These are phyloP conservation scores for Aquanectria penicillioides DNA, from an alignment of 2,329 filamentous ascomycete genomes.

Conservation along the genomic window DNA sequence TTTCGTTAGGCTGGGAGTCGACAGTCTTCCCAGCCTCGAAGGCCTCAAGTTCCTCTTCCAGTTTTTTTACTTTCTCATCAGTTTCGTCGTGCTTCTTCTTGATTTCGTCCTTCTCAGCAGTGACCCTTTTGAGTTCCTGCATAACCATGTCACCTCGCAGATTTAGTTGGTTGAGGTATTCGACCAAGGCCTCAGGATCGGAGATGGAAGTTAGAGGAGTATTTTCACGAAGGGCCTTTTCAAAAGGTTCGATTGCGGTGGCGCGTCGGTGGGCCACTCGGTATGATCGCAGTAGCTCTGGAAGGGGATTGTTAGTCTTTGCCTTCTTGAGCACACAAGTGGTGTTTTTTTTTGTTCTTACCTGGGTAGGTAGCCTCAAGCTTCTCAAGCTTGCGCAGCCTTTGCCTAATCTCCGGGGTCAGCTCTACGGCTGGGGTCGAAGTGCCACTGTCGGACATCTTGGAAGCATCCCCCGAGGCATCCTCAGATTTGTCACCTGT, in stretches of 20 bases:
- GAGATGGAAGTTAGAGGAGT: constrained; percentile 90
- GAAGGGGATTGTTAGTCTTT: constrained; percentile 8
- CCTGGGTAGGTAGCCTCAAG: constrained; percentile 88
- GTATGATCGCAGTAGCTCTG: constrained; percentile 88
- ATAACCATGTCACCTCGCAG: constrained; percentile 91
- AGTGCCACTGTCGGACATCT: constrained; percentile 28
- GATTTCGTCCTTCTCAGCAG: constrained; percentile 80
- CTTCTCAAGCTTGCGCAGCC: constrained; percentile 87
- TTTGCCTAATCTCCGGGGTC: constrained; percentile 77
- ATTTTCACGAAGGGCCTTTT: constrained; percentile 88
- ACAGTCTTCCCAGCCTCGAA: constrained; percentile 49
- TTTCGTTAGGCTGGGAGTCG: constrained; percentile 42
- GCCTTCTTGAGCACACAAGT: neutral
- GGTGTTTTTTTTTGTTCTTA: constrained; percentile 56
- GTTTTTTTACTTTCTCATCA: constrained; percentile 69
- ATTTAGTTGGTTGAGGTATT: constrained; percentile 89
- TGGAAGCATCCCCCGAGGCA: constrained; percentile 18
- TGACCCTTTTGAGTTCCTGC: constrained; percentile 90
- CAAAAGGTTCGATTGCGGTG: constrained; percentile 90
- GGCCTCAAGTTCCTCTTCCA: constrained; percentile 71
- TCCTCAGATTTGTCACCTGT: constrained; percentile 35
- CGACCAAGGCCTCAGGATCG: constrained; percentile 84
- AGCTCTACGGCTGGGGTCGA: constrained; percentile 59
- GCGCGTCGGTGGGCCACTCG: constrained; percentile 89
- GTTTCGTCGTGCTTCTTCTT: constrained; percentile 80